Conservation (phyloP, 163 green algal genomes). For the Chlorella variabilis region DNA sequence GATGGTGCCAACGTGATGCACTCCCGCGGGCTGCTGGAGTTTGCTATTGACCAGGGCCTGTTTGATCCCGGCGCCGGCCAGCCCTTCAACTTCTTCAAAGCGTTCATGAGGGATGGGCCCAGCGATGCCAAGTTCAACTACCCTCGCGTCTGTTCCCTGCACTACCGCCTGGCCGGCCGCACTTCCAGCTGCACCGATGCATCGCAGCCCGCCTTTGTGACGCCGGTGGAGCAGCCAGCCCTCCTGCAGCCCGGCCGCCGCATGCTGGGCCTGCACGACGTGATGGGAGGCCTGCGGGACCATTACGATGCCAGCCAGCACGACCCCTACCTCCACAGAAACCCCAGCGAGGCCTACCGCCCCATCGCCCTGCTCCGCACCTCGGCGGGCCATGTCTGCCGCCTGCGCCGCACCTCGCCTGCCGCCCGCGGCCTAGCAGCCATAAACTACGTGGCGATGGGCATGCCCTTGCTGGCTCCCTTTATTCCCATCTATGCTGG, state of each 20-base stretch:
- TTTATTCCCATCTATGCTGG: slow-evolving; percentile 22
- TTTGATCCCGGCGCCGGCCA: neutral
- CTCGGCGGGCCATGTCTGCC: neutral
- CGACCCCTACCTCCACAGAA: neutral
- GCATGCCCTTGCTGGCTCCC: neutral
- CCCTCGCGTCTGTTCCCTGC: neutral
- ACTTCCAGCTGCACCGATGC: neutral
- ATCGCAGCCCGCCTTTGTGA: no score
- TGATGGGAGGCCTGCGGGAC: slow-evolving; percentile 4
- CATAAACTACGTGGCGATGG: slow-evolving; percentile 18
- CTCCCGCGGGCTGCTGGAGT: slow-evolving; percentile 9
- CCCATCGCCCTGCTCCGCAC: slow-evolving; percentile 19
- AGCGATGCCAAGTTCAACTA: neutral
- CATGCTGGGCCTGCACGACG: slow-evolving; percentile 6
- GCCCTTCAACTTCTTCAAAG: slow-evolving; percentile 22
- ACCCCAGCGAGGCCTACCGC: slow-evolving; percentile 3
- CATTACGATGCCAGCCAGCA: neutral
- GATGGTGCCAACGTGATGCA: slow-evolving; percentile 19
- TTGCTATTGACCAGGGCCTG: slow-evolving; percentile 7
- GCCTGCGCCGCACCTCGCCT: neutral
- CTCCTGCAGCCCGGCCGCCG: neutral
- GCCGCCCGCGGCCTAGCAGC: neutral
- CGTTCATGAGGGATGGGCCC: neutral
- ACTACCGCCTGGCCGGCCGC: neutral
- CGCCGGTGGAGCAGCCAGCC: neutral